Percentiles rank a stretch among this genome's conserved stretches.
Conservation (phyloP, 116 monocot species). For the Zostera marina region DNA sequence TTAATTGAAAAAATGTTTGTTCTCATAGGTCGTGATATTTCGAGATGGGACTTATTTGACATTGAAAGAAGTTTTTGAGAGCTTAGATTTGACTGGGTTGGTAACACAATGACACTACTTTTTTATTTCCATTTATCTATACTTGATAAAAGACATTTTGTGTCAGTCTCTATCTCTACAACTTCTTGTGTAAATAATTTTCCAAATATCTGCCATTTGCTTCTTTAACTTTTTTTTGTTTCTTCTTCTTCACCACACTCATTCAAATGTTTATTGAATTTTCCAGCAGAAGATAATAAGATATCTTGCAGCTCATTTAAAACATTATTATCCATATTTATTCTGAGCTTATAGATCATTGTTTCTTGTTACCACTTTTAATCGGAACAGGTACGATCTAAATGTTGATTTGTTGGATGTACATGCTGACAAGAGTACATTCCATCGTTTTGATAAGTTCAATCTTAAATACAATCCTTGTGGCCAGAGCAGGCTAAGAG, state of each 20-base stretch:
- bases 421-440: constrained; percentile 99
- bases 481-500: constrained; percentile 93
- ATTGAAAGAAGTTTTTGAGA: constrained; percentile 96
- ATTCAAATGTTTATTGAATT: neutral
- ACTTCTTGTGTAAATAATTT: neutral
- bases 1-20: neutral
- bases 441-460: constrained; percentile 99
- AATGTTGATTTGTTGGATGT: constrained; percentile 99
- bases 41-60: constrained; percentile 98
- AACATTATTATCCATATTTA: neutral
- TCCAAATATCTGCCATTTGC: neutral
- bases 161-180: neutral
- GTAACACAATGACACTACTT: neutral
- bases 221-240: neutral
- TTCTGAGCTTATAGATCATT: neutral
- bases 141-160: neutral
- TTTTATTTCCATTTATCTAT: neutral
- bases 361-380: constrained; percentile 1
- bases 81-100: constrained; percentile 96
- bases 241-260: neutral
- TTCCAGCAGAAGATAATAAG: neutral
- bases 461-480: constrained; percentile 99
- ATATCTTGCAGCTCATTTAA: neutral
- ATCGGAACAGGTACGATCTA: constrained; percentile 62
- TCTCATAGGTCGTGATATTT: constrained; percentile 85